Conservation (phyloP, 805 yeast genomes). For the Candida broadrunensis region DNA sequence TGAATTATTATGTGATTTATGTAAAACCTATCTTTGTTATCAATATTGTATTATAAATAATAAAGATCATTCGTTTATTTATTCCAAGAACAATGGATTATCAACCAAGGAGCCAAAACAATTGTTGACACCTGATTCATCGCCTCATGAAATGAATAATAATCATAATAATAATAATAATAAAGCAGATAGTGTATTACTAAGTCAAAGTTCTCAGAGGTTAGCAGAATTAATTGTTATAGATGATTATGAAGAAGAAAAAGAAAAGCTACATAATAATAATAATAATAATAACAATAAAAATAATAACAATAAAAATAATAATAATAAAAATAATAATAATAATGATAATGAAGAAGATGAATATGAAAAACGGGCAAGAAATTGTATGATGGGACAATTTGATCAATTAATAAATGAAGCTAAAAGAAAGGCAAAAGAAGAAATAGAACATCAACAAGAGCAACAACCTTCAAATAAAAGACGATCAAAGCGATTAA, state of each 20-base stretch:
- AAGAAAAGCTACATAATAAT: neutral
- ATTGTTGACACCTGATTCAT: slow-evolving; percentile 36
- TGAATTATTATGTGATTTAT: slow-evolving; percentile 46
- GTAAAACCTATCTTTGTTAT: slow-evolving; percentile 48
- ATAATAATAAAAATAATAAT: neutral
- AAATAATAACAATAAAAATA: slow-evolving; percentile 3
- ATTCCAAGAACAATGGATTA: neutral
- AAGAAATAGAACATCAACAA: slow-evolving; percentile 2
- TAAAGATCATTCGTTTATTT: slow-evolving; percentile 6
- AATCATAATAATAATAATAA: neutral
- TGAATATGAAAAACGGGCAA: slow-evolving; percentile 4
- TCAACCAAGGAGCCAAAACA: slow-evolving; percentile 10
- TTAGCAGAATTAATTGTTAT: neutral
- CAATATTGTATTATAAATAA: slow-evolving; percentile 43
- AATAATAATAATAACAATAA: slow-evolving; percentile 1
- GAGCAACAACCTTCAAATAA: neutral
- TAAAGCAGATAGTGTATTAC: neutral
- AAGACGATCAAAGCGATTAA: slow-evolving; percentile 2
- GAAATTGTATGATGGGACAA: slow-evolving; percentile 12
- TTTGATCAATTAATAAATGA: slow-evolving; percentile 13
- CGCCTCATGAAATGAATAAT: slow-evolving; percentile 25
- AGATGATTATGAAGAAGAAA: slow-evolving; percentile 4
- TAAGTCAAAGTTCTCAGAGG: neutral
- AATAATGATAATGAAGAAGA: slow-evolving; percentile 1
- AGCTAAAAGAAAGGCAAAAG: slow-evolving; percentile 15